These are phyloP conservation scores for Russula dissimulans DNA, from an alignment of 768 basidiomycete species.

Conservation along the genomic window DNA sequence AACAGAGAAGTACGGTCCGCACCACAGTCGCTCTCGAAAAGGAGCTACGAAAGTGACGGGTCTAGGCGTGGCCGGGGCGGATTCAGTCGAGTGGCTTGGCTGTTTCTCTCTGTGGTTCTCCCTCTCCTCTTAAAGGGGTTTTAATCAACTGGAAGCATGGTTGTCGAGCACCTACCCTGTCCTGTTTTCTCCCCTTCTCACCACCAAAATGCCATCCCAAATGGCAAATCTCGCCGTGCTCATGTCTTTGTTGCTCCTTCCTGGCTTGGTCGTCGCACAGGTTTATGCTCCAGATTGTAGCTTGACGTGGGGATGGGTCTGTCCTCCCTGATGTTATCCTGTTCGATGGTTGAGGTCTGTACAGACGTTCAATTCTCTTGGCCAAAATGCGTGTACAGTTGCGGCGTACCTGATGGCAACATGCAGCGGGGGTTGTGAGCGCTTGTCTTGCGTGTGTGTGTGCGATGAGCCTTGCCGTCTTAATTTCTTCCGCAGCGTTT, in stretches of 20 bases:
- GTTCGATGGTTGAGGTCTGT: neutral
- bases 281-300: slow-evolving; percentile 1
- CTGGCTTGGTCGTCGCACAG: neutral
- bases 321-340: too few relatives aligned
- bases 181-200: neutral
- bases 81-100: too few relatives aligned
- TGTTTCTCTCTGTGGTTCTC: too few relatives aligned
- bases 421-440: slow-evolving; percentile 7
- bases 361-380: slow-evolving; percentile 3
- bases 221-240: neutral
- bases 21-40: too few relatives aligned
- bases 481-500: neutral
- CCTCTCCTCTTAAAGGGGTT: too few relatives aligned
- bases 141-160: too few relatives aligned
- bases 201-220: too few relatives aligned
- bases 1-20: too few relatives aligned
- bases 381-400: slow-evolving; percentile 4
- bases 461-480: neutral
- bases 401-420: slow-evolving; percentile 4
- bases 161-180: neutral
- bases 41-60: too few relatives aligned
- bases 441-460: neutral
- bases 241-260: neutral
- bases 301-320: neutral
- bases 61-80: too few relatives aligned